Evolutionary conservation across 176 grass and related monocot genomes (phyloP), one percentile per base, ranked within the genome.

Genomic region (Elaeis guineensis): DNA sequence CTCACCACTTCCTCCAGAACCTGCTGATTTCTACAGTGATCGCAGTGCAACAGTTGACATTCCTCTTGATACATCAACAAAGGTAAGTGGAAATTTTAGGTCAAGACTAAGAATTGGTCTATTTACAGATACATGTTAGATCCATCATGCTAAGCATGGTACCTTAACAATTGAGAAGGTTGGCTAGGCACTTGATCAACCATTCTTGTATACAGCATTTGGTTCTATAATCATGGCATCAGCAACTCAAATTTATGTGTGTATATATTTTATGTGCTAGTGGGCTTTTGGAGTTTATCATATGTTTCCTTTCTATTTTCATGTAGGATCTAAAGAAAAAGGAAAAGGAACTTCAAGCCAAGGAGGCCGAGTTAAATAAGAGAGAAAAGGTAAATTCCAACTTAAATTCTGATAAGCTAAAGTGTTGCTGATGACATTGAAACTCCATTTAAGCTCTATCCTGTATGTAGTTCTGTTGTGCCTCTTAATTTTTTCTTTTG

Each of bases 11-110:
- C 79, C 88, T 65, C 88, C 85, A 4, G 88, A 98, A 62, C 88
- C 94, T 2, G 94, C 85, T 21, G 82, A 77, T 77, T 99, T 99
- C 64, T 98, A 98, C 55, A 89, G 83, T 79, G 87, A 91, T 28
- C 78, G 35, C 66, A 67, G 76, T 16, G 76, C 82, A 17, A 81
- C 84, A 1, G 76, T 89, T 58, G 84, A 89, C 69, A 92, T 98
- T 62, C 88, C 94, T 62, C 88, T 93, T 25, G 94, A 99, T 7
- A 78, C 80, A 2, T 62, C 84, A 49, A 99, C 84, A 49, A 99
- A 99, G 74, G 94, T 99, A 48, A 6, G 72, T 67, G 57, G 11
- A 66, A 24, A 66, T 58, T 50, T 59, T 44, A 44, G 35, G 11
- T 44, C 35, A 44, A 44, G 35, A 44, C 35, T 44, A 44, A 39